Percentiles rank a stretch among this genome's conserved stretches.
Evolutionary conservation across 345 rosid genomes (phyloP).

Genomic region (Schrenkiella parvula): DNA sequence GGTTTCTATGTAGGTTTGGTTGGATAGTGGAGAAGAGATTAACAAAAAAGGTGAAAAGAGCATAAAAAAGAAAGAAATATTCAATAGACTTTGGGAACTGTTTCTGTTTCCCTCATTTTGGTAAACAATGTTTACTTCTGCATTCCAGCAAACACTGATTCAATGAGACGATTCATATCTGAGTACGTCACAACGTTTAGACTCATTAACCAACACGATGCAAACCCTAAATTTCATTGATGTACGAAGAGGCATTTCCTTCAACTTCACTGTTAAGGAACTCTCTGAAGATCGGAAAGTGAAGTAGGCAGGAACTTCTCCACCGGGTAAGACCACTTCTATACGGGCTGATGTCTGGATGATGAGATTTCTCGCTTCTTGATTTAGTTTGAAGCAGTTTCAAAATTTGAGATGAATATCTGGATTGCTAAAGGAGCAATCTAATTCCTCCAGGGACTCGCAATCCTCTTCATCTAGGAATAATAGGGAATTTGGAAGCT

Average conservation of each 20-base stretch:
- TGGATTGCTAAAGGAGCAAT: background rate
- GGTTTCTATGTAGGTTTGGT: slow-evolving; percentile 24
- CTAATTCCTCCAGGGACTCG: background rate
- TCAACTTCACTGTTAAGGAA: background rate
- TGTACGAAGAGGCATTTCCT: background rate
- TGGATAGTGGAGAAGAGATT: slow-evolving; percentile 34
- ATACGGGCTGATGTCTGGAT: background rate
- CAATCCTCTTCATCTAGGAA: background rate
- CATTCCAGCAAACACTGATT: slow-evolving; percentile 31
- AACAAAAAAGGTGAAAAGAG: slow-evolving; percentile 27
- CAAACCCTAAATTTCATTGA: background rate
- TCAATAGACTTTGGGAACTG: background rate
- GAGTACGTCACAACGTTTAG: accelerated
- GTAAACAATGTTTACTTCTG: slow-evolving; percentile 24
- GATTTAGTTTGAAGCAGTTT: background rate
- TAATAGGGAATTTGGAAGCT: background rate
- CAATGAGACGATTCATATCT: background rate
- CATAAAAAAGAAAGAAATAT: slow-evolving; percentile 12
- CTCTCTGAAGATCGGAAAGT: background rate
- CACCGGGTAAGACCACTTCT: background rate
- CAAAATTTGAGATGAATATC: background rate
- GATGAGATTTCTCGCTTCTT: background rate
- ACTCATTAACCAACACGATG: background rate
- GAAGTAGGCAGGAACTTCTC: background rate
- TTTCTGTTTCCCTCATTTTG: slow-evolving; percentile 20